Evolutionary conservation across 371 early-diverging fungal genomes (phyloP).

Genomic region (Sporodiniella umbellata): DNA sequence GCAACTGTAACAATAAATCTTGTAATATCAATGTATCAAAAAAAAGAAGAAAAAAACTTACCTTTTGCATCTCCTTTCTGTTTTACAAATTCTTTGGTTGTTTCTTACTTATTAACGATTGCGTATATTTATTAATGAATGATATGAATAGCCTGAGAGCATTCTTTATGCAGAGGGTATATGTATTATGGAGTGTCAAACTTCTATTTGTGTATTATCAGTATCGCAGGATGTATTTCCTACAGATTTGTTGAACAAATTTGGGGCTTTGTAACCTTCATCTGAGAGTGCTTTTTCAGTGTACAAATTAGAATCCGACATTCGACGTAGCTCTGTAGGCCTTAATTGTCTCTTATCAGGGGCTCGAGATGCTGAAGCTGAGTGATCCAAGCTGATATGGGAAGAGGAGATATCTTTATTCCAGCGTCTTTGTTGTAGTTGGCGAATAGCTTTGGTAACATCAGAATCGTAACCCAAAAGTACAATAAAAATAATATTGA

Average conservation of each 20-base stretch:
- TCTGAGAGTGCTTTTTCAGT: not conserved
- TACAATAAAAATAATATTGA: conserved; percentile 29
- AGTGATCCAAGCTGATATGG: not conserved
- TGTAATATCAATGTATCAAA: too few species aligned
- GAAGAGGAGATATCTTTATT: conserved; percentile 2
- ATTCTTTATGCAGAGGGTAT: too few species aligned
- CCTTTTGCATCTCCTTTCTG: too few species aligned
- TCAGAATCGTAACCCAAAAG: conserved; percentile 46
- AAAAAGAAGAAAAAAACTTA: too few species aligned
- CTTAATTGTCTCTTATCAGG: not conserved
- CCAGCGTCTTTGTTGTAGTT: conserved; percentile 17
- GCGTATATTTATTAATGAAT: too few species aligned
- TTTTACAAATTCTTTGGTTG: too few species aligned
- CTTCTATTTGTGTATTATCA: not conserved
- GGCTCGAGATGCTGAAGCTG: not conserved
- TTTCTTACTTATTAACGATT: too few species aligned
- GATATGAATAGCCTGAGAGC: too few species aligned
- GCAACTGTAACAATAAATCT: too few species aligned
- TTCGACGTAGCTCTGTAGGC: too few species aligned
- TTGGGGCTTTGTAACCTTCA: not conserved
- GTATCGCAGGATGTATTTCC: not conserved
- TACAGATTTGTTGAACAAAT: not conserved
- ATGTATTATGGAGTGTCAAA: too few species aligned
- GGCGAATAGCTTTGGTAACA: conserved; percentile 25
- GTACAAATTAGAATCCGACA: not conserved